phyloP scores from a whole-genome alignment of 345 rosid genomes.

The Eucalyptus virginea region DNA sequence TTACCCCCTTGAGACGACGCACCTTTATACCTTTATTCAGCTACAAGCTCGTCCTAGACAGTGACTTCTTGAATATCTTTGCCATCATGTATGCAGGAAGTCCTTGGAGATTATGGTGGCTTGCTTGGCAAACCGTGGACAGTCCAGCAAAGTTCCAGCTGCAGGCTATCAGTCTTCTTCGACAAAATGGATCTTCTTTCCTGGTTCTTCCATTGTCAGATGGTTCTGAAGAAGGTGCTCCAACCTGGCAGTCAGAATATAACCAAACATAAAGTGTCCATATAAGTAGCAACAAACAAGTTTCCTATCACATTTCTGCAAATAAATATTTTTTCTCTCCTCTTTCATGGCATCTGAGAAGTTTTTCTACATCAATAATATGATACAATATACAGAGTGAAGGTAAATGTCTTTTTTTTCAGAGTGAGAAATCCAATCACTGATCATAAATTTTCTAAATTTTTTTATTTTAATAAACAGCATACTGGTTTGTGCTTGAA shows the following conservation, averaged over 20 bases:
- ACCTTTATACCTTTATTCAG: background rate
- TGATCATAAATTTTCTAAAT: background rate
- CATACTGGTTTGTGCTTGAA: background rate
- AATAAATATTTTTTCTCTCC: background rate
- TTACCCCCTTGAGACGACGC: background rate
- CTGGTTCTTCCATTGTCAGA: background rate
- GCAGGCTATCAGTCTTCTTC: background rate
- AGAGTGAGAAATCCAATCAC: background rate
- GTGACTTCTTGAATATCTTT: background rate
- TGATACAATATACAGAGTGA: background rate
- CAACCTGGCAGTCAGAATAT: background rate
- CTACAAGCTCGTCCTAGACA: background rate
- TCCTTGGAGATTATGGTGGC: background rate
- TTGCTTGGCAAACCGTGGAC: background rate
- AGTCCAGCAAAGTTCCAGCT: background rate
- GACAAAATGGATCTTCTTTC: background rate
- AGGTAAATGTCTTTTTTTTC: background rate
- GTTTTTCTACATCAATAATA: background rate
- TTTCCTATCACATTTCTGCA: background rate
- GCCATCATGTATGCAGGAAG: background rate
- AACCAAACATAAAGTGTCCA: background rate
- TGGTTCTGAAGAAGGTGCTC: background rate
- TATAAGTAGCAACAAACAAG: background rate
- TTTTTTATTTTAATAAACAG: background rate
- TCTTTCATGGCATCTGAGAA: background rate